A percentile compares a stretch with the other conserved stretches of the same genome.
phyloP scores from a whole-genome alignment of 2,329 filamentous ascomycete genomes.

The Amylocarpus encephaloides region DNA sequence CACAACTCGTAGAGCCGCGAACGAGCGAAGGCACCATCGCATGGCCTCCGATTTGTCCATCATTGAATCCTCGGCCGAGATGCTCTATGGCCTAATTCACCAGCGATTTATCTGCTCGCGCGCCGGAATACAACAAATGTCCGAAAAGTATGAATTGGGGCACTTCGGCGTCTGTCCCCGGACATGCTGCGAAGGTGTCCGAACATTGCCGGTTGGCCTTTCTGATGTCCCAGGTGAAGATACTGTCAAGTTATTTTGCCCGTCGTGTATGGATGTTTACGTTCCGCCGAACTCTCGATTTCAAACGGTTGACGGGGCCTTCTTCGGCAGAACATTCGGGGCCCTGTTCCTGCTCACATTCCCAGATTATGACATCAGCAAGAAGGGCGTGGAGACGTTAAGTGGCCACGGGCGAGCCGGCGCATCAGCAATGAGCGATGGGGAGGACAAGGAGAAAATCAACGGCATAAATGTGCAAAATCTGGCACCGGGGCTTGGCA shows the following conservation, averaged over 20 bases:
- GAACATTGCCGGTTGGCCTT: conserved; percentile 86
- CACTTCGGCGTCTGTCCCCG: conserved; percentile 96
- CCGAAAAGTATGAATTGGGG: conserved; percentile 94
- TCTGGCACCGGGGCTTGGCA: conserved; percentile 79
- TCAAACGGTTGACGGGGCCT: conserved; percentile 94
- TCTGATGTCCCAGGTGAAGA: conserved; percentile 95
- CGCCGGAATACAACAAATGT: conserved; percentile 97
- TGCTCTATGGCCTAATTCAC: conserved; percentile 96
- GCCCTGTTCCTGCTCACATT: conserved; percentile 98
- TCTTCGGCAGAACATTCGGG: conserved; percentile 96
- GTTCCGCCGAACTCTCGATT: conserved; percentile 96
- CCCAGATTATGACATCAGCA: conserved; percentile 84
- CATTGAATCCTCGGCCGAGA: conserved; percentile 95
- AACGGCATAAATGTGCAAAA: conserved; percentile 87
- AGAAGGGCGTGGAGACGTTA: conserved; percentile 58
- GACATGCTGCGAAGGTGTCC: conserved; percentile 82
- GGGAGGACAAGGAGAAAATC: conserved; percentile 45
- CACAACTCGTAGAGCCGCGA: conserved; percentile 38
- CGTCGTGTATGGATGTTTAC: conserved; percentile 93
- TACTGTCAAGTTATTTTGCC: conserved; percentile 97
- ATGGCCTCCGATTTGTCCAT: conserved; percentile 90
- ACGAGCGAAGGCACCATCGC: conserved; percentile 70
- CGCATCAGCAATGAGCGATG: conserved; percentile 37
- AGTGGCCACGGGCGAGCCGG: conserved; percentile 31
- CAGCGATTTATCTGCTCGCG: conserved; percentile 97